These are phyloP conservation scores for Tanacetum coccineum DNA, from an alignment of 129 eudicot genomes.

Conservation along the genomic window DNA sequence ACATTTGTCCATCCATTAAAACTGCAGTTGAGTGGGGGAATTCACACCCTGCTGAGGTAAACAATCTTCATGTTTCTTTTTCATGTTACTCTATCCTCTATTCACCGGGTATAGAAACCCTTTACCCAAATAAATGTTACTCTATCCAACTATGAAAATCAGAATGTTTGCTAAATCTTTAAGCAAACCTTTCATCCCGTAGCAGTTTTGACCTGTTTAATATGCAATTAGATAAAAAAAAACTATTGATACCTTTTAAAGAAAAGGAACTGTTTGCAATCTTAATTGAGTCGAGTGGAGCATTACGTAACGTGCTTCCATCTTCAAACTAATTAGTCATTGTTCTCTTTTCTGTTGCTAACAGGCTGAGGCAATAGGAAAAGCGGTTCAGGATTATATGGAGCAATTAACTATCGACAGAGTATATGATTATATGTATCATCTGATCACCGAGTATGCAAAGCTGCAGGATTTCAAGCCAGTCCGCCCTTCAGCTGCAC, in stretches of 20 bases:
- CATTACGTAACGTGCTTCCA: neutral
- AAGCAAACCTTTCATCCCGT: too few relatives aligned
- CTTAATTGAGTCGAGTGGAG: neutral
- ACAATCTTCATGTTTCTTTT: neutral
- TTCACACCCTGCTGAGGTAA: constrained; percentile 46
- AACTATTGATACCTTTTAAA: too few relatives aligned
- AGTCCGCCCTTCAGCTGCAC: constrained; percentile 44
- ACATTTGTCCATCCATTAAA: constrained; percentile 55
- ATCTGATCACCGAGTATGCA: constrained; percentile 53
- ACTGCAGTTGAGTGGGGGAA: constrained; percentile 76
- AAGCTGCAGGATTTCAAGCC: constrained; percentile 63
- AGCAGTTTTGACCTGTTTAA: too few relatives aligned
- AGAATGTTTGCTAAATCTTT: too few relatives aligned
- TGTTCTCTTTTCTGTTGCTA: constrained; percentile 3
- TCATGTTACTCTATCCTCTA: too few relatives aligned
- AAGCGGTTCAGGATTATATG: constrained; percentile 63
- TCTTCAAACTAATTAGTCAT: neutral
- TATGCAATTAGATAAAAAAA: too few relatives aligned
- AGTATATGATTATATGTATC: constrained; percentile 75
- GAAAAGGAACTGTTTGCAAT: too few relatives aligned
- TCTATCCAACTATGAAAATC: neutral
- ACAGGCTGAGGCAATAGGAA: constrained; percentile 74
- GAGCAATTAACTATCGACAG: constrained; percentile 50
- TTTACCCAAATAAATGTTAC: too few relatives aligned
- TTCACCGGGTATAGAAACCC: too few relatives aligned